Evolutionary conservation across 371 early-diverging fungal species (phyloP), one percentile per base, ranked within the genome.

Genomic region (Mucor lusitanicus): DNA sequence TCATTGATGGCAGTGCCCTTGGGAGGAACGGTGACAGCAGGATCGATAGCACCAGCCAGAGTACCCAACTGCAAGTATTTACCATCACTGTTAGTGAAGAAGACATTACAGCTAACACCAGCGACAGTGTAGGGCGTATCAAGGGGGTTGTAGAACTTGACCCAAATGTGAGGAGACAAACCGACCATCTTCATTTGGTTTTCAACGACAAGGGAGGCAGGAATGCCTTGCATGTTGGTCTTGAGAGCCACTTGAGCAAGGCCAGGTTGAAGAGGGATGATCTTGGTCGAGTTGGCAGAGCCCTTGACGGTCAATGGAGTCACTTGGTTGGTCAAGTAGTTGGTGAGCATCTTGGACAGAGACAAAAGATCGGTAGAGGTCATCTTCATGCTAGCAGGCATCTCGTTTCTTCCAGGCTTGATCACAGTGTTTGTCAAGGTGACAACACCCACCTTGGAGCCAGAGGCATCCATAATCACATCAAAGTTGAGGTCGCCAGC

Each of bases 71-170:
- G 50, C 40, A 61, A 59, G 32, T 61, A 66, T 3, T 6, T 8
- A 21, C 63, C 64, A 12, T 19, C 17, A 0, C 25, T 50, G 33
- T 27, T 32, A 30, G 56, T 63, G 12, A 61, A 67, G 40, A 28
- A 59, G 37, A 50, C 44, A 8, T 46, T 19, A 11, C 27, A 23
- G 30, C 40, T 37, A 19, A 79, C 61, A 19, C 25, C 61, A 61
- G 79, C 77, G 27, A 68, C 67, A 63, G 82, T 74, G 39, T 77
- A 75, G 25, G 67, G 68, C 5, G 84, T 76, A 48, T 84, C 79
- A 60, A 85, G 75, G 40, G 83, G 83, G 55, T 85, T 85, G 50
- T 76, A 67, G 64, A 85, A 70, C 61, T 74, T 78, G 67, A 84
- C 79, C 37, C 62, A 68, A 23, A 68, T 68, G 9, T 63, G 48